Evolutionary conservation across 192 early-diverging fungal species (phyloP), one percentile per base, ranked within the genome.

Genomic region (Backusella australiensis): DNA sequence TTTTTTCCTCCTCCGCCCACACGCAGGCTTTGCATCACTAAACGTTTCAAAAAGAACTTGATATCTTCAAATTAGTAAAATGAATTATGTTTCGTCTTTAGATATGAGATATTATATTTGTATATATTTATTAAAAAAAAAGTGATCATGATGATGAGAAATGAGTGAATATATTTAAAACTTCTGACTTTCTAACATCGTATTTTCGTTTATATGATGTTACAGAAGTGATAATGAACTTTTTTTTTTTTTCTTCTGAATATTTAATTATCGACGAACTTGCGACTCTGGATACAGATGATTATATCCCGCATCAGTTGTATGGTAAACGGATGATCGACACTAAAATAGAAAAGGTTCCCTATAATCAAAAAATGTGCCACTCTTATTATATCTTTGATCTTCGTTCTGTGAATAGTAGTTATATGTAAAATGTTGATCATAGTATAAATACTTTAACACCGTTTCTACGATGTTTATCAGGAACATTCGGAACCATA

Each of bases 341-440:
- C 56, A 63, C 56, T 29, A 63, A 63, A 63, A 29, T 63, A 63
- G 56, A 63, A 29, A 63, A 63, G 23, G 56, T 23, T 29, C 21
- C 26, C 21, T 23, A 29, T 14, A 29, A 23, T 29, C 26, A 26
- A 63, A 9, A 32, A 63, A 23, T 29, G 23, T 7, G 3, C 23
- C 56, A 29, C 56, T 63, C 23, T 63, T 63, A 63, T 14, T 63
- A 29, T 12, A 59, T 59, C 2, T 59, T 26, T 59, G n/a, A 59
- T 26, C 46, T 19, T 49, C 19, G 46, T 49, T 49, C 65, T 32
- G 34, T 34, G 65, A 67, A 67, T 67, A 67, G 67, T 68, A 34
- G n/a, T 32, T 68, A 17, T 68, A 34, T 68, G 67, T 68, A 26
- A 68, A 34, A 68, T 26, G 65, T 67, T 67, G 67, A 68, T 68